Percentiles rank a stretch among this genome's conserved stretches.
These are phyloP conservation scores for Candida sanyaensis DNA, from an alignment of 1,139 yeast genomes.

Conservation along the genomic window DNA sequence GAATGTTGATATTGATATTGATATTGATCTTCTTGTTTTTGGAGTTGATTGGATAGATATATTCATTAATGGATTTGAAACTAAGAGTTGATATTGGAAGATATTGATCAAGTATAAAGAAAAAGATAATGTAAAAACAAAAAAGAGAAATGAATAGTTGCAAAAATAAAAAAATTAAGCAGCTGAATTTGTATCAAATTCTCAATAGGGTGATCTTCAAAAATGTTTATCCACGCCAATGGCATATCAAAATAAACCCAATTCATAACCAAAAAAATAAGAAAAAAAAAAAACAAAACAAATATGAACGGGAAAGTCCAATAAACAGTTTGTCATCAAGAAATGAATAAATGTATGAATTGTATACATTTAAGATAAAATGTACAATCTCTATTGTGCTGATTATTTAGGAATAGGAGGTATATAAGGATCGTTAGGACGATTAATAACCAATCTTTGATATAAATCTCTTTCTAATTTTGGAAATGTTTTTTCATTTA, in stretches of 20 bases:
- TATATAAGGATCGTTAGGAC: conserved; percentile 23
- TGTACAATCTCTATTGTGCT: not conserved
- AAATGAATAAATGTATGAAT: not conserved
- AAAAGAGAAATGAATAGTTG: conserved; percentile 1
- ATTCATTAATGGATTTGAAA: not conserved
- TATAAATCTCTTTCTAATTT: conserved; percentile 52
- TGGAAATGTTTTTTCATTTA: conserved; percentile 52
- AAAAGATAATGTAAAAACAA: not conserved
- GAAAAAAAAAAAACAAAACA: not conserved
- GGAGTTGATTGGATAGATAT: not conserved
- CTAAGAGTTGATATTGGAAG: not conserved
- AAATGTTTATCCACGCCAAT: not conserved
- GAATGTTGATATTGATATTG: too few relatives aligned
- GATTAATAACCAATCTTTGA: conserved; percentile 24
- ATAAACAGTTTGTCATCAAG: not conserved
- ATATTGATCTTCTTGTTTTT: too few relatives aligned
- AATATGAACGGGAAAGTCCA: not conserved
- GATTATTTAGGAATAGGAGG: conserved; percentile 26
- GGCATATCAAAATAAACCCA: not conserved
- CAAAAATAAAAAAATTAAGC: not conserved
- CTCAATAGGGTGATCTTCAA: too few relatives aligned
- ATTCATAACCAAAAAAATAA: not conserved
- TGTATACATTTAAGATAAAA: not conserved
- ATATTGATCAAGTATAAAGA: not conserved
- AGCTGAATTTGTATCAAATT: too few relatives aligned